Base-by-base conservation (phyloP, 2,329 filamentous ascomycete genomes). In the Pestalotiopsis sp. region DNA sequence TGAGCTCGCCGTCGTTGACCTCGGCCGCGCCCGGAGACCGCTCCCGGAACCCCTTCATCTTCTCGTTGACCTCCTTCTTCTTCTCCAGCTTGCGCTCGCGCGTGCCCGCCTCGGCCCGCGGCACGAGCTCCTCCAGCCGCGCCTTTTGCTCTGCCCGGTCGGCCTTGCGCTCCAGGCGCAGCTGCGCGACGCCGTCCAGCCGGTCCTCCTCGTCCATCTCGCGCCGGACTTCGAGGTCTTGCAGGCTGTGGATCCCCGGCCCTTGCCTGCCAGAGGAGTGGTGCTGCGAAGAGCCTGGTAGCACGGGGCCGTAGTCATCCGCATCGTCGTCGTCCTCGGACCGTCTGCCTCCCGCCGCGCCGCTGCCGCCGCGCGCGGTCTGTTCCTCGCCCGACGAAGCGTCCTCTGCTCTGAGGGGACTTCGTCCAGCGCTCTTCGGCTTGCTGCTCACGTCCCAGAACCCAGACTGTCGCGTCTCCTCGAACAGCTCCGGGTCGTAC, bases 1-100 rank as follows among this genome's bases (percentile, higher is more conserved):
- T 92, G 31, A 98, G 78, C 67, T 97, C 92, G 17, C 84, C 83
- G 13, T 97, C 95, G 0, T 87, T 86, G 0, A 94, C 86, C 62
- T 93, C 71, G 80, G 75, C 86, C 0, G 80, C 83, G 0, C 89
- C 90, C 0, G 91, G 89, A 13, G 90, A 91, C 71, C 87, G 90
- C 72, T 94, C 85, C 69, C 89, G 83, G 76, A 97, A 97, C 12
- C 88, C 87, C 31, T 90, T 88, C 83, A 97, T 91, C 72, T 91
- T 89, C 6, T 91, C 90, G 38, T 92, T 92, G 4, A 88, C 84
- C 71, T 92, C 92, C 41, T 87, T 87, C 72, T 91, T 91, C 86
- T 98, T 98, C 83, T 99, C 95, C 1, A 98, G 85, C 75, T 90
- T 89, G 12, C 95, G 90, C 81, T 97, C 95, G 60, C 91, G 90